Base-by-base conservation (phyloP, 371 early-diverging fungal genomes). In the Mortierella sp. region DNA sequence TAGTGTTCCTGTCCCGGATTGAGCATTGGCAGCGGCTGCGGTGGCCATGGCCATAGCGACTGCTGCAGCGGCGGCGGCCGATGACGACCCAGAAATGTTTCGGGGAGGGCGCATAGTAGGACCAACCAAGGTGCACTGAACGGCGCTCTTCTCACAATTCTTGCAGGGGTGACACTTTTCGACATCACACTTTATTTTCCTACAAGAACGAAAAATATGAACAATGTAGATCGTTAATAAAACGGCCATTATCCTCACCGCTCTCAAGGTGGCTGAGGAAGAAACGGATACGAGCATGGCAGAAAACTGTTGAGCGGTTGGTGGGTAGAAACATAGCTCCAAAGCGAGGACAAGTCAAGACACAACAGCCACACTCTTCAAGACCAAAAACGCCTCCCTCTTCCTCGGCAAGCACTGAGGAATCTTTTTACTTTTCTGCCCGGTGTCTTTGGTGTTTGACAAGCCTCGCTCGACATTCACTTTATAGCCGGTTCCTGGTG, bases 121-220 rank as follows among this genome's bases (percentile, higher is more conserved):
- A 9, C 85, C 85, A 8, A 85, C 81, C 71, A 85, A 67, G 5
- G 85, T 85, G 59, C 85, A 85, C 59, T 81, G 85, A 5, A 78
- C 81, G 24, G 75, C 44, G 46, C 67, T 85, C 72, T 78, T 81
- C 28, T 85, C 85, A 51, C 85, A 85, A 43, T 85, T 85, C 71
- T 75, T 78, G 64, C 85, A 85, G 28, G 85, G 85, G 44, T 69
- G 54, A 24, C 79, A 61, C 50, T 81, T 80, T 34, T 85, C 85
- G 19, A 85, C 85, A 73, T 85, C 85, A 50, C 85, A 85, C 71
- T 85, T 85, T 72, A 85, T 85, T 72, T 85, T 85, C 57, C 85
- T 85, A 80, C 9, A 26, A 1, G 31, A 53, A 73, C n/a, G 34
- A 51, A 16, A 72, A 43, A 55, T 13, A 37, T 37, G 34, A 14